A percentile compares a stretch with the other conserved stretches of the same genome.
These are phyloP conservation scores for Silene coronaria DNA, from an alignment of 179 eudicot species.

Conservation along the genomic window DNA sequence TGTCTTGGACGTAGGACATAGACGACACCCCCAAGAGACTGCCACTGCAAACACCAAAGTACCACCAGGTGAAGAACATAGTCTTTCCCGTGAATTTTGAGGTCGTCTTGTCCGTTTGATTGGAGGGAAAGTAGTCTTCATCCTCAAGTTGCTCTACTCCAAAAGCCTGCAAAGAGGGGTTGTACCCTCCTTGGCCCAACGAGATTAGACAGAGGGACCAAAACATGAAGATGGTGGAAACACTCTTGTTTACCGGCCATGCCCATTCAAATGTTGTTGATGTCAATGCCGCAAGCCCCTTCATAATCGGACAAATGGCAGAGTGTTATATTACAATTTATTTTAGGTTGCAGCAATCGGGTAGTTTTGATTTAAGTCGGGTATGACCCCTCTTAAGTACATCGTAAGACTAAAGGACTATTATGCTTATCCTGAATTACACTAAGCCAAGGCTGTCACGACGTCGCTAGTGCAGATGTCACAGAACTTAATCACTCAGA, in stretches of 20 bases:
- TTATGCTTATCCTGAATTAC: too few species aligned
- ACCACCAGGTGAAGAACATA: constrained; percentile 87
- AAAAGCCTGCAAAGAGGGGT: constrained; percentile 83
- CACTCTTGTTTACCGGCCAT: constrained; percentile 37
- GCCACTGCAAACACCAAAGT: constrained; percentile 79
- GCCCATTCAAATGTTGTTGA: constrained; percentile 54
- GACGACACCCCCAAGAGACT: constrained; percentile 68
- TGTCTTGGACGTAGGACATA: constrained; percentile 82
- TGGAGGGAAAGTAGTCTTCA: constrained; percentile 44
- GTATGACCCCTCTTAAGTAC: too few species aligned
- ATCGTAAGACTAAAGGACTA: too few species aligned
- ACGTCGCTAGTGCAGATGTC: too few species aligned
- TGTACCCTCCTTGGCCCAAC: constrained; percentile 77
- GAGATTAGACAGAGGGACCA: constrained; percentile 78
- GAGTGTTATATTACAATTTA: background rate
- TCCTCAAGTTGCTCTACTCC: constrained; percentile 76
- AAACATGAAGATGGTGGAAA: constrained; percentile 41
- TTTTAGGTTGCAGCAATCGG: too few species aligned
- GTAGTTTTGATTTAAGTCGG: too few species aligned
- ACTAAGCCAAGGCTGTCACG: too few species aligned
- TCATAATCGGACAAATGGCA: background rate
- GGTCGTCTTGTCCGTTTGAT: constrained; percentile 24
- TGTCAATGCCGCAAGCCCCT: constrained; percentile 85
- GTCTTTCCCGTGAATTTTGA: constrained; percentile 37
- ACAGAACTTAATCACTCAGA: too few species aligned